Percentiles rank a stretch among this genome's conserved stretches.
Evolutionary conservation across 164 flowering plant genomes (phyloP).

Genomic region (Vitis rupestris): DNA sequence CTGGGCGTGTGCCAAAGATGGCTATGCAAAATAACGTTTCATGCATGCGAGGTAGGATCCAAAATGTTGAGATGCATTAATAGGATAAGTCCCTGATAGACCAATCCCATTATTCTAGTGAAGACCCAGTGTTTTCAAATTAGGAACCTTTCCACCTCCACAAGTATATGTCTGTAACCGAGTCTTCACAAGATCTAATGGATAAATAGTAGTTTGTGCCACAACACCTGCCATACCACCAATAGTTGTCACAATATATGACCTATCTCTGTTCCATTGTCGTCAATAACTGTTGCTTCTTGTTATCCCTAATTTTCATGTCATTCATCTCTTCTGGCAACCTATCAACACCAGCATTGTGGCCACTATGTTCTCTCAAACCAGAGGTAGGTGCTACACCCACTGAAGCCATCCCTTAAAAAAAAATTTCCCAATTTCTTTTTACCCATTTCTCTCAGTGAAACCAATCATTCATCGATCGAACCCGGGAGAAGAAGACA

Average conservation of each 20-base stretch:
- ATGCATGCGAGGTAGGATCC: no score
- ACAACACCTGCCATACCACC: conserved; percentile 97
- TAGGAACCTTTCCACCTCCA: conserved; percentile 70
- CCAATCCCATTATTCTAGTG: no score
- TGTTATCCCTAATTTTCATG: conserved; percentile 66
- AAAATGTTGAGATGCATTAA: no score
- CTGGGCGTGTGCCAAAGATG: no score
- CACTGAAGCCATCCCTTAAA: conserved; percentile 42
- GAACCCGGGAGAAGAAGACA: no score
- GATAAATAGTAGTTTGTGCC: conserved; percentile 88
- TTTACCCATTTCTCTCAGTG: background rate
- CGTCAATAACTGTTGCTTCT: conserved; percentile 55
- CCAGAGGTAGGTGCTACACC: conserved; percentile 44
- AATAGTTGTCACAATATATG: conserved; percentile 66
- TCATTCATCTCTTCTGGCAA: no score
- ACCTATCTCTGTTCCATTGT: conserved; percentile 63
- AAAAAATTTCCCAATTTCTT: background rate
- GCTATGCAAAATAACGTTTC: no score
- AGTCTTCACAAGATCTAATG: conserved; percentile 93
- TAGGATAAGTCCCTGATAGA: no score
- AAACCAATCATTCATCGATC: conserved; percentile 13
- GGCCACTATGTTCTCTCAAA: conserved; percentile 38
- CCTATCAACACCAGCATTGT: background rate
- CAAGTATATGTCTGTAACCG: conserved; percentile 70
- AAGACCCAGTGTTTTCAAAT: conserved; percentile 33